Evolutionary conservation across 352 stramenopile species (phyloP).

Genomic region (Globisporangium splendens): DNA sequence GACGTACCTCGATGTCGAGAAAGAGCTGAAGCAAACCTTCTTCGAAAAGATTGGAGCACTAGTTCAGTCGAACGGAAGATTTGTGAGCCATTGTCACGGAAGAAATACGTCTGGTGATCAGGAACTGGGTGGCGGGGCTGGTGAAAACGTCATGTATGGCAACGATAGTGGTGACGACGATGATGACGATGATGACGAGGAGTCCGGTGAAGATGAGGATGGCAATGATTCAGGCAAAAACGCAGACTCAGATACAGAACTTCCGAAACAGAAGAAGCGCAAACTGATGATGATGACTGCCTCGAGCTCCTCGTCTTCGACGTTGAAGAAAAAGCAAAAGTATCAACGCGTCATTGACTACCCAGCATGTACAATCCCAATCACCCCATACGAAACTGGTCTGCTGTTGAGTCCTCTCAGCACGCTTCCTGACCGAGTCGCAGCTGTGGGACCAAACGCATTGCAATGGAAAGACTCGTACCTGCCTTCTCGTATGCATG

Average conservation of each 20-base stretch:
- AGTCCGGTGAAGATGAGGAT: constrained; percentile 5
- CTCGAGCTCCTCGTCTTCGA: constrained; percentile 3
- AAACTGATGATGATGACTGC: constrained; percentile 54
- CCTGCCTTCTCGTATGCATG: constrained; percentile 62
- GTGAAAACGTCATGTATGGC: constrained; percentile 33
- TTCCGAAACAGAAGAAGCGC: constrained; percentile 46
- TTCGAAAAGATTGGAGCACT: constrained; percentile 72
- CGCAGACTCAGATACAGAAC: neutral
- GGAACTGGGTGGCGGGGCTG: constrained; percentile 12
- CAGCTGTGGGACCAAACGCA: constrained; percentile 53
- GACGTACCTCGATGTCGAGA: constrained; percentile 49
- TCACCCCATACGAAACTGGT: constrained; percentile 59
- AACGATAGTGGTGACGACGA: constrained; percentile 30
- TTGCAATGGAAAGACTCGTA: constrained; percentile 74
- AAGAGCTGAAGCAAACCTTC: constrained; percentile 52
- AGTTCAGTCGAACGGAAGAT: constrained; percentile 43
- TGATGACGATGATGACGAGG: constrained; percentile 24
- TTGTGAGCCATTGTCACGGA: constrained; percentile 18
- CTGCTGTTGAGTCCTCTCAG: constrained; percentile 73
- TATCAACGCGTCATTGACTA: constrained; percentile 61
- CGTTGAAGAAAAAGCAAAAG: constrained; percentile 44
- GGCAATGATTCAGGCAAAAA: constrained; percentile 1
- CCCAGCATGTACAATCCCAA: constrained; percentile 55
- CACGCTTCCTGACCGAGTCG: constrained; percentile 59
- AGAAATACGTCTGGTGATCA: constrained; percentile 16